Conservation (phyloP, 768 basidiomycete genomes). For the Harrya chromipes region DNA sequence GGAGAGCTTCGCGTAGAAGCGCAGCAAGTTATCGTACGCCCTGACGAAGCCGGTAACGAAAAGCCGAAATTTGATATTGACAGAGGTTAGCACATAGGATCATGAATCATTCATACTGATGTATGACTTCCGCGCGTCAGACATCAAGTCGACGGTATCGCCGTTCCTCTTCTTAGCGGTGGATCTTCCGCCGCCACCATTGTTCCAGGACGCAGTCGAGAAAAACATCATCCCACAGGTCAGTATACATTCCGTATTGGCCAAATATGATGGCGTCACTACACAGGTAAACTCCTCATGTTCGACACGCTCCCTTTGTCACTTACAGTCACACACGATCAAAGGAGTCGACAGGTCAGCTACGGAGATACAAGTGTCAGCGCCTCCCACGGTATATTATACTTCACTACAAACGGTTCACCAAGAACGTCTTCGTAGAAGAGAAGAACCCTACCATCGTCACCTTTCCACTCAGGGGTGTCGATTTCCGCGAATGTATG, state of each 20-base stretch:
- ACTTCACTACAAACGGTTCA: constrained; percentile 94
- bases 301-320: constrained; percentile 13
- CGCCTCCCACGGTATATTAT: constrained; percentile 89
- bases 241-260: constrained; percentile 81
- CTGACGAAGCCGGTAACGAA: constrained; percentile 68
- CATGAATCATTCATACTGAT: constrained; percentile 11
- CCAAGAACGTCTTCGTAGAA: constrained; percentile 93
- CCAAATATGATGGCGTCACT: constrained; percentile 91
- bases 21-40: constrained; percentile 87
- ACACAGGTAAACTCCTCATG: constrained; percentile 62
- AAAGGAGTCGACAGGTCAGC: constrained; percentile 80
- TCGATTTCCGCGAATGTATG: constrained; percentile 92
- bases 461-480: constrained; percentile 90
- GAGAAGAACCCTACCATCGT: constrained; percentile 99
- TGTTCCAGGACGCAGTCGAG: constrained; percentile 94
- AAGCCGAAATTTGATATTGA: constrained; percentile 93
- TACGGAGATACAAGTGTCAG: constrained; percentile 89
- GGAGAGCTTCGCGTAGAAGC: constrained; percentile 91
- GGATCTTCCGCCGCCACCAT: constrained; percentile 94
- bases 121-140: constrained; percentile 40
- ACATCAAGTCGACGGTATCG: constrained; percentile 79
- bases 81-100: constrained; percentile 58
- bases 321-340: constrained; percentile 14
- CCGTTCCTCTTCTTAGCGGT: constrained; percentile 96
- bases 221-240: constrained; percentile 99